Evolutionary conservation across 73 alveolate genomes (phyloP), one percentile per base, ranked within the genome.

Genomic region (Paramecium pentaurelia): DNA sequence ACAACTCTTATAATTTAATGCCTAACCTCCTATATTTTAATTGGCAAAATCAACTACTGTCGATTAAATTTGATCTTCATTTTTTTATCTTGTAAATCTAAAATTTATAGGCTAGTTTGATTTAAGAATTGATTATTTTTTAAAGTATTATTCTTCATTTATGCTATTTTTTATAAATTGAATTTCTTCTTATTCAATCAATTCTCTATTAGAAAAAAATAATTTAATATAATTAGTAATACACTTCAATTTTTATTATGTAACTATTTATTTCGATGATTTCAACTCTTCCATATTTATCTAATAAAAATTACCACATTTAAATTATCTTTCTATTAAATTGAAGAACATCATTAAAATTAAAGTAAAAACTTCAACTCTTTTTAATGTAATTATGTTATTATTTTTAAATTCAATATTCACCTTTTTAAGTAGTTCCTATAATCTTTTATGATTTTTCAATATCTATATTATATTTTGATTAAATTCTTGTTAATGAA

Each of bases 21-120:
- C 60, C 34, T 30, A 38, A 30, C 88, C 88, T 1, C 88, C 38
- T 3, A 75, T 38, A n/a, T 38, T 36, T 38, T 36, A 5, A 75
- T 75, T 42, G 2, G 88, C 88, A 75, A 75, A 75, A 75, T 75
- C 88, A 10, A 64, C 84, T 28, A 64, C 47, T 28, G 47, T 64
- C 1, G 84, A 28, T 10, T 25, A 32, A 14, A 12, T 7, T 64
- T 64, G 4, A 28, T 64, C 47, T 64, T 64, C 84, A 64, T 64
- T 64, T 22, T 42, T 64, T 27, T 32, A 28, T 34, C 42, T 64
- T 25, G 84, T 34, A 32, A 64, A 64, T 12, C 42, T 32, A 28
- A 64, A 64, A 6, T 32, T 64, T 28, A 64, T 2, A 6, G 47
- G 28, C 7, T 34, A 25, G 14, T 64, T 64, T 28, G 84, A 64